These are phyloP conservation scores for Entomortierella chlamydospora DNA, from an alignment of 192 early-diverging fungal genomes.

Conservation along the genomic window DNA sequence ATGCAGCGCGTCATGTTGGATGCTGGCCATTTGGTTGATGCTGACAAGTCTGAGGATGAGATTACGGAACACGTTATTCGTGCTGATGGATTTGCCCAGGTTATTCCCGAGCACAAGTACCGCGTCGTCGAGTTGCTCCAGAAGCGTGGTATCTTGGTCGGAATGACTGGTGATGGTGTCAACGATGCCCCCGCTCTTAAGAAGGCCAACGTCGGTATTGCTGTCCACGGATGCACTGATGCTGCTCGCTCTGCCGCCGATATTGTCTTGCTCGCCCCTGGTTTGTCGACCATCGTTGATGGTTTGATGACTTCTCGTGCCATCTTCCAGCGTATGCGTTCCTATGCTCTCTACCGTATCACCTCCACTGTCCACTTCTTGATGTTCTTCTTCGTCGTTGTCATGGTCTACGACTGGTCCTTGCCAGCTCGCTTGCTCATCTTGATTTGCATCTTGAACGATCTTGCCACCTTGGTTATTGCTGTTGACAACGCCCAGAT, in stretches of 20 bases:
- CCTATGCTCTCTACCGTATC: constrained; percentile 90
- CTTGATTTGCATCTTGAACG: constrained; percentile 88
- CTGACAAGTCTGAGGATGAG: constrained; percentile 80
- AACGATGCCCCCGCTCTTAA: constrained; percentile 99
- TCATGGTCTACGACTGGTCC: constrained; percentile 82
- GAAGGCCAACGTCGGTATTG: constrained; percentile 98
- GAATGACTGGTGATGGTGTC: constrained; percentile 98
- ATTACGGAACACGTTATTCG: constrained; percentile 86
- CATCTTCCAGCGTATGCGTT: constrained; percentile 92
- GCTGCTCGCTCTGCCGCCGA: constrained; percentile 95
- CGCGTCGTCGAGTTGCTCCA: constrained; percentile 96
- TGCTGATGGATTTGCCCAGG: constrained; percentile 96
- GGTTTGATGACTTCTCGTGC: constrained; percentile 84
- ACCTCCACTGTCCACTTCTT: constrained; percentile 92
- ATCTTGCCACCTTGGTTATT: constrained; percentile 88
- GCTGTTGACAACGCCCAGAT: constrained; percentile 90
- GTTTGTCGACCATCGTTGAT: constrained; percentile 89
- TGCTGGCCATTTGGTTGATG: constrained; percentile 86
- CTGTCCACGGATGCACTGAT: constrained; percentile 95
- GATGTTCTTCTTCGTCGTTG: constrained; percentile 92
- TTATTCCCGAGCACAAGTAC: constrained; percentile 99
- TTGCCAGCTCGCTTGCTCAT: constrained; percentile 83
- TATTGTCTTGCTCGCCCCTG: constrained; percentile 90
- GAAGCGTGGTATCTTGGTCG: constrained; percentile 84
- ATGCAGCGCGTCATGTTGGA: constrained; percentile 91